Evolutionary conservation across 176 grass and related monocot genomes (phyloP), one percentile per base, ranked within the genome.

Genomic region (Cocos nucifera): DNA sequence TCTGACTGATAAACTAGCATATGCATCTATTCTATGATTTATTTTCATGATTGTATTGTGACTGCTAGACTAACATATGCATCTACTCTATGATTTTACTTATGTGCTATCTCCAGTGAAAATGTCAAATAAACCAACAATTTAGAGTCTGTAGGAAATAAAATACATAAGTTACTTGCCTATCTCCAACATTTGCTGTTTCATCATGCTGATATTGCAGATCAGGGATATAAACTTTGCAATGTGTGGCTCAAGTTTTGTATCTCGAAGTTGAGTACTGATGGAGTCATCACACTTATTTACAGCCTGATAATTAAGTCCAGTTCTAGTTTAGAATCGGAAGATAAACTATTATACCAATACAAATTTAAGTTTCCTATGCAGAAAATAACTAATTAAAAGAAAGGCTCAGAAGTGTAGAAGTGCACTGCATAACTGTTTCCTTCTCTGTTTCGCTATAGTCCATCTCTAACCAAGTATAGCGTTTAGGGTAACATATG

Each of bases 171-270:
- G 35, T 44, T 44, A 51, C 52, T 82, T 87, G 87, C 91, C 91
- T 74, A 96, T 96, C 85, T 96, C 91, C 75, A 87, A 78, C 91
- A 96, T 96, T 85, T 96, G 91, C 54, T 96, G 91, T 69, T 82
- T 96, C 91, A 96, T 90, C 91, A 96, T 96, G 75, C 68, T 81
- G 56, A 96, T 83, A 77, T 87, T 87, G 72, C 86, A 96, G 50
- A 96, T 84, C 61, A 96, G 70, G 22, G 91, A 96, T 63, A 96
- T 79, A 80, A 96, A 96, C 19, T 84, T 65, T 4, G 83, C 83
- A 75, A 84, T 85, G 62, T 67, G 63, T 48, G 65, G 67, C 69
- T 96, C 91, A 66, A 96, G 83, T 71, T 90, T 87, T 62, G 91
- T 90, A 54, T 75, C 71, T 79, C 72, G 89, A 66, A 75, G 77